phyloP scores from a whole-genome alignment of 352 stramenopile genomes.

The Aphanomyces invadans region DNA sequence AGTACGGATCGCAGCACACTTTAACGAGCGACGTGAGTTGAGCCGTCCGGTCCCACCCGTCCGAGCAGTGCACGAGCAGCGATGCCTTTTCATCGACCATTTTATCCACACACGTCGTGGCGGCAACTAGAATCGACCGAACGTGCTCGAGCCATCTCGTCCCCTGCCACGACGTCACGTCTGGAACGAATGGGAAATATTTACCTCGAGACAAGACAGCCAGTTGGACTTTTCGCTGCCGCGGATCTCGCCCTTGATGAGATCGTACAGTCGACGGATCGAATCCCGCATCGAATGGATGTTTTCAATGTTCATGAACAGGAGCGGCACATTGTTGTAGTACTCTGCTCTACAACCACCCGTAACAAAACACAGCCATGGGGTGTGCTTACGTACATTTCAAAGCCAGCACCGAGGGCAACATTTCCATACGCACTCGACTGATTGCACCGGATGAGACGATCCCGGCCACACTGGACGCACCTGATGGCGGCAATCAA shows the following conservation, averaged over 20 bases:
- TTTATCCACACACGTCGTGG: slow-evolving; percentile 88
- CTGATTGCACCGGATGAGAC: no score
- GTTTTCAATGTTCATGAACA: slow-evolving; percentile 88
- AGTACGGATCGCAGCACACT: slow-evolving; percentile 96
- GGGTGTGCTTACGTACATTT: slow-evolving; percentile 84
- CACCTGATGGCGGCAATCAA: slow-evolving; percentile 75
- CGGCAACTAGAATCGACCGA: slow-evolving; percentile 76
- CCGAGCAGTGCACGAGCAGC: slow-evolving; percentile 97
- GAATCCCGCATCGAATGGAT: slow-evolving; percentile 89
- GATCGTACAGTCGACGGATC: slow-evolving; percentile 67
- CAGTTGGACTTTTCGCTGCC: slow-evolving; percentile 75
- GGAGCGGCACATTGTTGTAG: slow-evolving; percentile 68
- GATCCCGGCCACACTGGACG: no score
- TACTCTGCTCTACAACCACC: slow-evolving; percentile 55
- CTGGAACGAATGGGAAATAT: no score
- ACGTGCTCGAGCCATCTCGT: slow-evolving; percentile 79
- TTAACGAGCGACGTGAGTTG: slow-evolving; percentile 94
- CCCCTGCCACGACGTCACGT: no score
- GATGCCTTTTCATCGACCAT: slow-evolving; percentile 81
- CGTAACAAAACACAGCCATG: slow-evolving; percentile 26
- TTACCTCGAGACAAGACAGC: slow-evolving; percentile 70
- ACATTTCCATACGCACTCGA: slow-evolving; percentile 81
- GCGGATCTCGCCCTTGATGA: slow-evolving; percentile 78
- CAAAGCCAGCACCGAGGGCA: slow-evolving; percentile 68
- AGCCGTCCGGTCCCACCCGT: slow-evolving; percentile 98